These are phyloP conservation scores for Cornus kousa DNA, from an alignment of 148 eudicot genomes.

Conservation along the genomic window DNA sequence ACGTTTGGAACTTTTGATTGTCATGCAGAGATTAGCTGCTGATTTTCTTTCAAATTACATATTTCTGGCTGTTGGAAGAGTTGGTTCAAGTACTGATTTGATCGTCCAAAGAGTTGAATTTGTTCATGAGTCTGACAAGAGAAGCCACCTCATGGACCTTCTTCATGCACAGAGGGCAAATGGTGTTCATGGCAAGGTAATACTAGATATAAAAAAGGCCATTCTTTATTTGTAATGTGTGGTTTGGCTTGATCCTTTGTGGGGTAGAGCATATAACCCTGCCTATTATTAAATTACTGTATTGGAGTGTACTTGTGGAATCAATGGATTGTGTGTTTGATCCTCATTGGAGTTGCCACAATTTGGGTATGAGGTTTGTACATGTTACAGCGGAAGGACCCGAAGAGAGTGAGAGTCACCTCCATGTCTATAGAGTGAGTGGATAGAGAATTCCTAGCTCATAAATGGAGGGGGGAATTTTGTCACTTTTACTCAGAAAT, in stretches of 20 bases:
- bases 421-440: too few species aligned
- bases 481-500: too few species aligned
- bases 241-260: not conserved
- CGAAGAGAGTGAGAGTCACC: too few species aligned
- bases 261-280: too few species aligned
- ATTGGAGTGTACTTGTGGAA: too few species aligned
- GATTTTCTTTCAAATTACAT: constrained; percentile 52
- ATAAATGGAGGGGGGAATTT: too few species aligned
- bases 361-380: too few species aligned
- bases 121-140: constrained; percentile 57
- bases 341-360: too few species aligned
- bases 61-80: constrained; percentile 61
- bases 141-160: constrained; percentile 65
- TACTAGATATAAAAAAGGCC: not conserved
- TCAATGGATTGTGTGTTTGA: too few species aligned
- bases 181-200: constrained; percentile 52
- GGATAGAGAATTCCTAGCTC: too few species aligned
- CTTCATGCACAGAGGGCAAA: constrained; percentile 55
- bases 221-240: not conserved
- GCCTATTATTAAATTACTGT: too few species aligned
- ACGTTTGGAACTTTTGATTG: constrained; percentile 6
- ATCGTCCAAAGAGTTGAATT: constrained; percentile 58
- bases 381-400: too few species aligned
- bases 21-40: constrained; percentile 52
- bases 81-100: constrained; percentile 59